Base-by-base conservation (phyloP, 208 protist species). In the Blechomonas ayalai region DNA sequence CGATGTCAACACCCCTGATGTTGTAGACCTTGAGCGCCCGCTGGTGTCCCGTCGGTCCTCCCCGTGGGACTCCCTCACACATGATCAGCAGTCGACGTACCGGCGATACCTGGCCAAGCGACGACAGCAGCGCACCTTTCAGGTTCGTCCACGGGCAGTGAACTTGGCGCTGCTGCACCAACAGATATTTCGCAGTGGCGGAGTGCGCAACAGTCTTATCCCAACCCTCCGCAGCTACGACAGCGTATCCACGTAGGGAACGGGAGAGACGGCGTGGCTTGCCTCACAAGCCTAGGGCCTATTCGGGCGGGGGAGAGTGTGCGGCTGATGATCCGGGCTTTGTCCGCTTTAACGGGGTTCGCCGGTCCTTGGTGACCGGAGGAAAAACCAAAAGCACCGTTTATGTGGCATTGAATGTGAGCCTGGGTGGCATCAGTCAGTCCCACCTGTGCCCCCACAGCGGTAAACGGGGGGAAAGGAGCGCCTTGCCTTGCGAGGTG, bases 221-320 rank as follows among this genome's bases (percentile, higher is more conserved):
- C 85, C 85, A 12, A 82, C 85, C 8, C 46, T 88, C 43, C 80
- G 85, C 29, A 79, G 84, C 38, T 90, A 88, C 45, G 80, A 93
- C 61, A 84, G 77, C 23, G 73, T 92, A 4, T 73, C 69, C 4
- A 91, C 87, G 59, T 91, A 65, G n/a, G n/a, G n/a, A n/a, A n/a
- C n/a, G n/a, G n/a, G n/a, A n/a, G n/a, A n/a, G n/a, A n/a, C n/a
- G n/a, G n/a, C n/a, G n/a, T n/a, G n/a, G n/a, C n/a, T n/a, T n/a
- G n/a, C n/a, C n/a, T n/a, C n/a, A n/a, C n/a, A n/a, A n/a, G n/a
- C n/a, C n/a, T n/a, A n/a, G n/a, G n/a, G n/a, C n/a, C n/a, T n/a
- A n/a, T n/a, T n/a, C n/a, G n/a, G n/a, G n/a, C n/a, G n/a, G n/a
- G n/a, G n/a, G n/a, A n/a, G n/a, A n/a, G n/a, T n/a, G n/a, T n/a